phyloP scores from a whole-genome alignment of 495 filamentous ascomycete species.

The Bacidia gigantensis region DNA sequence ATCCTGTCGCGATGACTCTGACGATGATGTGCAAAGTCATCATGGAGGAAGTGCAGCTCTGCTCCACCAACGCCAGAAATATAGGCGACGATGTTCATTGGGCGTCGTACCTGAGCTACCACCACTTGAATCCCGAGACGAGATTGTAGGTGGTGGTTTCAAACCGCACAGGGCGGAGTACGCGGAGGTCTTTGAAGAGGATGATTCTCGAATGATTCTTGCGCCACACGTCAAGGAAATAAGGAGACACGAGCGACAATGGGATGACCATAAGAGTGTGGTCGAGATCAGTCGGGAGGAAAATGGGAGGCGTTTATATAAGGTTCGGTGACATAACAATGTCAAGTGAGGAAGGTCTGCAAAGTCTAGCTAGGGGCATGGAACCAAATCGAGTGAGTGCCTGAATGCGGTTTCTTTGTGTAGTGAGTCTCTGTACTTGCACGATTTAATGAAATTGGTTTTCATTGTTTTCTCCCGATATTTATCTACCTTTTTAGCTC shows the following conservation, averaged over 20 bases:
- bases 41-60: constrained; percentile 1
- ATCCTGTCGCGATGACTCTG: neutral
- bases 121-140: neutral
- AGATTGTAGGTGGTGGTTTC: neutral
- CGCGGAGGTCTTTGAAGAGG: neutral
- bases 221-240: neutral
- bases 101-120: neutral
- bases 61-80: constrained; percentile 4
- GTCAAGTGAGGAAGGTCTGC: too few species aligned
- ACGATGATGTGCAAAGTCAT: neutral
- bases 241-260: neutral
- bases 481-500: too few species aligned
- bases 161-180: neutral
- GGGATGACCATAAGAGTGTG: neutral
- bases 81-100: neutral
- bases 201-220: neutral
- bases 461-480: too few species aligned
- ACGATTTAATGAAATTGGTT: too few species aligned
- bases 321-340: neutral
- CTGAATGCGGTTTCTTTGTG: too few species aligned
- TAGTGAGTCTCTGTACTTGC: too few species aligned
- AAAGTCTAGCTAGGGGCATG: too few species aligned
- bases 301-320: neutral
- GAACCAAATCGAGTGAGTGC: too few species aligned
- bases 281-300: neutral